These are phyloP conservation scores for Rhinocladiella mackenziei DNA, from an alignment of 2,329 filamentous ascomycete genomes.

Conservation along the genomic window DNA sequence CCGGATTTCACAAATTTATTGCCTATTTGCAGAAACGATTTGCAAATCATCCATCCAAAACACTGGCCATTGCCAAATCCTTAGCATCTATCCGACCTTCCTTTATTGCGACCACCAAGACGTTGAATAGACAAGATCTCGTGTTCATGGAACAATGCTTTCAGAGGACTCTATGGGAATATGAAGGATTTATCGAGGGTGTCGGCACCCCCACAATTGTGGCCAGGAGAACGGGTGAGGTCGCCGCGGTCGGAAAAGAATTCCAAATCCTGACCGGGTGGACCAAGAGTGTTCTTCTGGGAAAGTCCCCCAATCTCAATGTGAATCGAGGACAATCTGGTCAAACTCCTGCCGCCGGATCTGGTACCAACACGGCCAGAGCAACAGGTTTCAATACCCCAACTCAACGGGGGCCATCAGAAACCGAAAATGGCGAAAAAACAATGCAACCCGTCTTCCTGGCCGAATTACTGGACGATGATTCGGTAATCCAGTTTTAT, in stretches of 20 bases:
- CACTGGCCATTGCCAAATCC: conserved; percentile 77
- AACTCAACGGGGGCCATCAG: conserved; percentile 11
- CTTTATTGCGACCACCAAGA: conserved; percentile 86
- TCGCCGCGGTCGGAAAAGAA: conserved; percentile 94
- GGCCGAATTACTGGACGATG: conserved; percentile 87
- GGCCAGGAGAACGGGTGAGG: conserved; percentile 84
- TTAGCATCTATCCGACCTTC: conserved; percentile 86
- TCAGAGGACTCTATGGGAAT: conserved; percentile 86
- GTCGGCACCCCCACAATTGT: conserved; percentile 89
- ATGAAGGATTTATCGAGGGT: conserved; percentile 85
- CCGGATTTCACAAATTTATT: conserved; percentile 83
- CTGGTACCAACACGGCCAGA: conserved; percentile 39
- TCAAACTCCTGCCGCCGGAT: conserved; percentile 33
- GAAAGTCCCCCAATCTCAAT: conserved; percentile 82
- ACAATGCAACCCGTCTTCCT: conserved; percentile 77
- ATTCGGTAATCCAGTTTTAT: conserved; percentile 90
- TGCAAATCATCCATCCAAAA: conserved; percentile 60
- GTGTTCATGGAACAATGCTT: conserved; percentile 98
- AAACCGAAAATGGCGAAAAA: conserved; percentile 31
- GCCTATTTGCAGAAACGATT: conserved; percentile 75
- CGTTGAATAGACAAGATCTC: conserved; percentile 81
- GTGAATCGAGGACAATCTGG: conserved; percentile 63
- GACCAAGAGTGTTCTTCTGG: conserved; percentile 83
- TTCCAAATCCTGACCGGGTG: conserved; percentile 95
- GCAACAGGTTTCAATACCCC: conserved; percentile 49